Evolutionary conservation across 2,329 filamentous ascomycete species (phyloP), one percentile per base, ranked within the genome.

Genomic region (Onygena corvina): DNA sequence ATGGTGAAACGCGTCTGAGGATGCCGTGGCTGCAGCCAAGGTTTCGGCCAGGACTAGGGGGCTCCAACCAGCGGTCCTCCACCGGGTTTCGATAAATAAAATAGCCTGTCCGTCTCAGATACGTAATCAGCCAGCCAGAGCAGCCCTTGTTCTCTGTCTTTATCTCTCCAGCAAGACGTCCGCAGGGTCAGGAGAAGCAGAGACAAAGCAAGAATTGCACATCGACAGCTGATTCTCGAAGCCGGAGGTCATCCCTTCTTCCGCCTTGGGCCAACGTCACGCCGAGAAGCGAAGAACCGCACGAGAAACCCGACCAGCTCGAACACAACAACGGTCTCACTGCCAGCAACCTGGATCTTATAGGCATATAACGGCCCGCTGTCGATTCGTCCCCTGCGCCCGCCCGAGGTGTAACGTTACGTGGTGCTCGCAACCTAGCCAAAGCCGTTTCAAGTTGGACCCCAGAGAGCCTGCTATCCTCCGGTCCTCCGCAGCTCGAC

Each of bases 181-280:
- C 27, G 11, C 27, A n/a, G n/a, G 27, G 27, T 29, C 27, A 29
- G 27, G 27, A 29, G 33, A 35, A 35, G 14, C 33, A 35, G 14
- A 11, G 14, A 38, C n/a, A 21, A 23, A 23, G 11, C 8, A 21
- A 38, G 35, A 38, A 20, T n/a, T n/a, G 23, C 8, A 40, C 20
- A 29, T 29, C 27, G 27, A 11, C 4, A 5, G 29, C n/a, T 11
- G 29, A 11, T 11, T 31, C 4, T 42, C 27, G 38, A 25, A 42
- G 16, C 38, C 21, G 25, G 38, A 42, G 38, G 21, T 42, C 38
- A 42, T 42, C 38, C n/a, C 38, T n/a, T 42, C 38, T 42, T 42
- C 38, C 38, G 12, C 11, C 27, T 42, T 42, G 18, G 38, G 38
- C 20, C 25, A 38, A 42, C 38, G 27, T 42, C 38, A 42, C 38